Conservation (phyloP, 2,329 filamentous ascomycete genomes). For the Claviceps sp. region DNA sequence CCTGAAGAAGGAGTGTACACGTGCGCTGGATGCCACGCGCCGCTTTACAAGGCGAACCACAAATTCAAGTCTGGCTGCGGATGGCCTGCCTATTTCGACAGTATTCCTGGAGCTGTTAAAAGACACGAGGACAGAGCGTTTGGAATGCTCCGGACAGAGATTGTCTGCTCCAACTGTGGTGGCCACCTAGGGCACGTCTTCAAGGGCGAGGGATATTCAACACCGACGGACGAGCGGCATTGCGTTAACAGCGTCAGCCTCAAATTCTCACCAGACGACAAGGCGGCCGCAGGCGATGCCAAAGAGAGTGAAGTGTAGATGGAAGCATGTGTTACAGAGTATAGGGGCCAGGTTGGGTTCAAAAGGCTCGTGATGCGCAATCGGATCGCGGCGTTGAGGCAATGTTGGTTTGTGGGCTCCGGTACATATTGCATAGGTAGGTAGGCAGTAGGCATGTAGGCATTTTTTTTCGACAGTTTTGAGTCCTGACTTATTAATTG, state of each 20-base stretch:
- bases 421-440: too few species aligned
- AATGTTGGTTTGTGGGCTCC: too few species aligned
- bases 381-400: not conserved
- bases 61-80: conserved; percentile 96
- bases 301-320: conserved; percentile 25
- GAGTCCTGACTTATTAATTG: too few species aligned
- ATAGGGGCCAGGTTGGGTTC: not conserved
- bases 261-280: conserved; percentile 61
- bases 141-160: conserved; percentile 82
- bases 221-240: conserved; percentile 88
- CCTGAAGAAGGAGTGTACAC: conserved; percentile 65
- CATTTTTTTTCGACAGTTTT: too few species aligned
- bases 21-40: conserved; percentile 74
- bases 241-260: conserved; percentile 91
- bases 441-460: too few species aligned
- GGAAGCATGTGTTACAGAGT: not conserved
- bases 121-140: conserved; percentile 63
- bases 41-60: conserved; percentile 83
- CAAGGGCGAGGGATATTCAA: conserved; percentile 73
- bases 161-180: conserved; percentile 87
- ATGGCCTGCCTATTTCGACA: conserved; percentile 97
- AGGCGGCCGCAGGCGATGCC: conserved; percentile 20
- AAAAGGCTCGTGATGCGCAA: not conserved
- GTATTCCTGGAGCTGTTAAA: conserved; percentile 77
- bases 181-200: conserved; percentile 92